Evolutionary conservation across 2,329 filamentous ascomycete genomes (phyloP).

Genomic region (Trematosphaeria pertusa): DNA sequence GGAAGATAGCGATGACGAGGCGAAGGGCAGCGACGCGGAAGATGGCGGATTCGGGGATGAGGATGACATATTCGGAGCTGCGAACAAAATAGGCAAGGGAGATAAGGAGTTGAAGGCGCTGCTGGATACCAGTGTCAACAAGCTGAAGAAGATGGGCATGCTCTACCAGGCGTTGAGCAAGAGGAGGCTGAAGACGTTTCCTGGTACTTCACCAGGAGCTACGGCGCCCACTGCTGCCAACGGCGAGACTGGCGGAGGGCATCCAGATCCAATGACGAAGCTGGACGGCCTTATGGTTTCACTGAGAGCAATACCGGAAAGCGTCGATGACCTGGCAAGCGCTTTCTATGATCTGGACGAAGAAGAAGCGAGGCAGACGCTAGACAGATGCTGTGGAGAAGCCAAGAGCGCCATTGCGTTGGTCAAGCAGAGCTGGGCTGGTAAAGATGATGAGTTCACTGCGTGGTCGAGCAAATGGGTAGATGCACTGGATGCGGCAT

Average conservation of each 20-base stretch:
- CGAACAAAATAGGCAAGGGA: conserved; percentile 63
- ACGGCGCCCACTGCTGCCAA: conserved; percentile 7
- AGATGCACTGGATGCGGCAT: conserved; percentile 51
- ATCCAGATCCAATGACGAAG: conserved; percentile 28
- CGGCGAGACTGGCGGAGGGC: conserved; percentile 9
- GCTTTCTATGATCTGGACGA: conserved; percentile 75
- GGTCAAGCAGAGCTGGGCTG: conserved; percentile 67
- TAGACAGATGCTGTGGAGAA: conserved; percentile 67
- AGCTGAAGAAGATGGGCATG: conserved; percentile 70
- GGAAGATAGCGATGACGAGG: conserved; percentile 46
- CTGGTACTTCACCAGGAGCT: conserved; percentile 34
- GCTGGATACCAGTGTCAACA: conserved; percentile 68
- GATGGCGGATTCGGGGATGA: conserved; percentile 58
- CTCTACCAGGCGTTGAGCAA: conserved; percentile 75
- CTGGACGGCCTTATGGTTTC: conserved; percentile 64
- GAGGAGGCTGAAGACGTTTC: conserved; percentile 67
- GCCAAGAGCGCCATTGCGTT: conserved; percentile 65
- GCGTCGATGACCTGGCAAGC: conserved; percentile 73
- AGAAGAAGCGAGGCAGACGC: conserved; percentile 62
- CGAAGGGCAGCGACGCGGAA: conserved; percentile 48
- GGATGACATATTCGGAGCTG: conserved; percentile 71
- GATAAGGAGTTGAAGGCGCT: conserved; percentile 72
- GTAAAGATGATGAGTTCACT: conserved; percentile 76
- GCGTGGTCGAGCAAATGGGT: conserved; percentile 72
- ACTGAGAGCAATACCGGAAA: conserved; percentile 68